Evolutionary conservation across 2,329 filamentous ascomycete genomes (phyloP).

Genomic region (Volutella citrinella): DNA sequence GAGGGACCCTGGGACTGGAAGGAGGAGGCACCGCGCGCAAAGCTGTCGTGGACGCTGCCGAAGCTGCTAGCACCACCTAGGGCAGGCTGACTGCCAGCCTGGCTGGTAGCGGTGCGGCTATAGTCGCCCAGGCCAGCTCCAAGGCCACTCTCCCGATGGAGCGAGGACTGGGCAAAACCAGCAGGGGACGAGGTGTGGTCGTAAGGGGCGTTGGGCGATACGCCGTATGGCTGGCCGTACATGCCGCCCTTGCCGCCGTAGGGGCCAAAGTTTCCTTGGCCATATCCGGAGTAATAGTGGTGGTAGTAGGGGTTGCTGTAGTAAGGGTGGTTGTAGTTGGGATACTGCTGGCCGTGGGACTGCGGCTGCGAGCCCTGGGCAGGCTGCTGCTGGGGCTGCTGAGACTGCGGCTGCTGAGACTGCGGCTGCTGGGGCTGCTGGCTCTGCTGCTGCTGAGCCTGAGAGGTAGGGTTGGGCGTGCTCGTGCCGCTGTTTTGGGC

Average conservation of each 20-base stretch:
- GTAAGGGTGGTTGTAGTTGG: constrained; percentile 56
- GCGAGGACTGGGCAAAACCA: constrained; percentile 52
- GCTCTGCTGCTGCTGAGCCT: constrained; percentile 47
- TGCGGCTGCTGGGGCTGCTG: constrained; percentile 41
- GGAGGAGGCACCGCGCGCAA: constrained; percentile 48
- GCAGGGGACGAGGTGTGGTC: constrained; percentile 54
- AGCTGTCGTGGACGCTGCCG: constrained; percentile 53
- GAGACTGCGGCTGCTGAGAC: constrained; percentile 45
- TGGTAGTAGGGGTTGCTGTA: constrained; percentile 62
- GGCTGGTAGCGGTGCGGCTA: constrained; percentile 47
- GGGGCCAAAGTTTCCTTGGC: constrained; percentile 50
- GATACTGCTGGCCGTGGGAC: constrained; percentile 47
- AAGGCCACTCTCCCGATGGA: constrained; percentile 50
- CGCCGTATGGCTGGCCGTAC: constrained; percentile 56
- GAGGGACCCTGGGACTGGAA: constrained; percentile 56
- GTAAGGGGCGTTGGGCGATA: constrained; percentile 55
- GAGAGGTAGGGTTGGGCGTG: constrained; percentile 76
- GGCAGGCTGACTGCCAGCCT: constrained; percentile 48
- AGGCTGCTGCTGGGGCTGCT: constrained; percentile 44
- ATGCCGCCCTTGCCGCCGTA: constrained; percentile 51
- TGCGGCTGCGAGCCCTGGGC: constrained; percentile 44
- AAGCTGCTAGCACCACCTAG: constrained; percentile 51
- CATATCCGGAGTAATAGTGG: constrained; percentile 56
- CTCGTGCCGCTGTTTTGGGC: constrained; percentile 84
- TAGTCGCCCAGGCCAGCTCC: constrained; percentile 54